phyloP scores from a whole-genome alignment of 441 rosid genomes.

The Euphorbia celastroides region DNA sequence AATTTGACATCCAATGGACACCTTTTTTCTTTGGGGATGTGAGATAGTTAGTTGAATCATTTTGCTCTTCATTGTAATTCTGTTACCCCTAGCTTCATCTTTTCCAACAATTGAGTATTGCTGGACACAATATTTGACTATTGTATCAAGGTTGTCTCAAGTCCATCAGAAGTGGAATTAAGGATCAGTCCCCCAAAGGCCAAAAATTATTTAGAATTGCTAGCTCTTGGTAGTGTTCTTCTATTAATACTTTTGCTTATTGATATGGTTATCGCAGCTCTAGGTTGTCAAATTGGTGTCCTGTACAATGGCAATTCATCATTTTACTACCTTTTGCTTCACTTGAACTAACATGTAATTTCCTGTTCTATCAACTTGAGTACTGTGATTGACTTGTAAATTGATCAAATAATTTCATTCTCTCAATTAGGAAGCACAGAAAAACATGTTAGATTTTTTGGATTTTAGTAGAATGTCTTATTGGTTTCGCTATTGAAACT shows the following conservation, averaged over 20 bases:
- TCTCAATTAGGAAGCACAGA: background rate
- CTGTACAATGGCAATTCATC: background rate
- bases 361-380: background rate
- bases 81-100: too few species aligned
- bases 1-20: too few species aligned
- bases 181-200: background rate
- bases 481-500: too few species aligned
- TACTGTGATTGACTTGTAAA: background rate
- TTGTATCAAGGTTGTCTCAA: too few species aligned
- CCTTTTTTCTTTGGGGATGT: too few species aligned
- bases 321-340: background rate
- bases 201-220: background rate
- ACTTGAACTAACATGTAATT: background rate
- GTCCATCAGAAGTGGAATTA: too few species aligned
- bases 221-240: background rate
- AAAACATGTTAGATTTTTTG: too few species aligned
- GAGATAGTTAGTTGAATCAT: too few species aligned
- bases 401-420: background rate
- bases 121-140: too few species aligned
- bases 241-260: background rate
- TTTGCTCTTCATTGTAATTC: too few species aligned
- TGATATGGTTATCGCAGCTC: background rate
- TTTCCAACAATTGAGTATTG: too few species aligned
- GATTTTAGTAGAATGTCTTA: background rate
- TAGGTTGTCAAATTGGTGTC: background rate